Conservation (phyloP, 2,329 filamentous ascomycete species). For the Phyllosticta citriasiana region DNA sequence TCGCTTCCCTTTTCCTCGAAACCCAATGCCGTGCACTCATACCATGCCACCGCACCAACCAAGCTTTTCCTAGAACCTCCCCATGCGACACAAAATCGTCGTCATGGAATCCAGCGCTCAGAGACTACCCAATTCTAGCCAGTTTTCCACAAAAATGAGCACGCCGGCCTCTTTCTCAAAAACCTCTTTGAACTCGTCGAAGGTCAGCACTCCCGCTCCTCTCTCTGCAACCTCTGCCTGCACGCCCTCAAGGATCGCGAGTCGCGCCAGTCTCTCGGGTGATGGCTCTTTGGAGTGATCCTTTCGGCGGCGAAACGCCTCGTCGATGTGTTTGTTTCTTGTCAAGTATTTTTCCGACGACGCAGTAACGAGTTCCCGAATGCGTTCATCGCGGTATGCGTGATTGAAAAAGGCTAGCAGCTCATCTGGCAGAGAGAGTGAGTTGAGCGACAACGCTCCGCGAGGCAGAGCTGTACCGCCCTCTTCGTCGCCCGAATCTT, state of each 20-base stretch:
- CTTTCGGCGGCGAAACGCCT: neutral
- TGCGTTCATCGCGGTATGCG: constrained; percentile 24
- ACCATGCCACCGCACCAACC: neutral
- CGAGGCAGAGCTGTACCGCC: neutral
- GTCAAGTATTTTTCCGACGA: constrained; percentile 16
- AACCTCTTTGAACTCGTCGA: constrained; percentile 62
- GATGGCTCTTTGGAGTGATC: neutral
- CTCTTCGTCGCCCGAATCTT: neutral
- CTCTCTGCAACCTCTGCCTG: constrained; percentile 63
- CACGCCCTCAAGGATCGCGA: constrained; percentile 49
- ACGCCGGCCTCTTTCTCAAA: neutral
- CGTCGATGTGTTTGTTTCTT: constrained; percentile 18
- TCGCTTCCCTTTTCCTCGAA: neutral
- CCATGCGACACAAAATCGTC: neutral
- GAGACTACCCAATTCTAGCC: constrained; percentile 8
- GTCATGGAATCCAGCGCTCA: neutral
- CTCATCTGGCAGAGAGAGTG: constrained; percentile 3
- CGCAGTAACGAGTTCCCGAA: constrained; percentile 7
- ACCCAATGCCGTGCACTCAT: neutral
- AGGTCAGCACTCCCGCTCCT: constrained; percentile 70
- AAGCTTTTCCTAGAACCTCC: neutral
- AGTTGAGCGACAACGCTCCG: neutral
- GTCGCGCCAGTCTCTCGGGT: constrained; percentile 17
- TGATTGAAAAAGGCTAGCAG: constrained; percentile 5
- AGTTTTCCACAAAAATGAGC: constrained; percentile 7